Base-by-base conservation (phyloP, 1,284 basidiomycete genomes). In the Fomitopsis pinicola region DNA sequence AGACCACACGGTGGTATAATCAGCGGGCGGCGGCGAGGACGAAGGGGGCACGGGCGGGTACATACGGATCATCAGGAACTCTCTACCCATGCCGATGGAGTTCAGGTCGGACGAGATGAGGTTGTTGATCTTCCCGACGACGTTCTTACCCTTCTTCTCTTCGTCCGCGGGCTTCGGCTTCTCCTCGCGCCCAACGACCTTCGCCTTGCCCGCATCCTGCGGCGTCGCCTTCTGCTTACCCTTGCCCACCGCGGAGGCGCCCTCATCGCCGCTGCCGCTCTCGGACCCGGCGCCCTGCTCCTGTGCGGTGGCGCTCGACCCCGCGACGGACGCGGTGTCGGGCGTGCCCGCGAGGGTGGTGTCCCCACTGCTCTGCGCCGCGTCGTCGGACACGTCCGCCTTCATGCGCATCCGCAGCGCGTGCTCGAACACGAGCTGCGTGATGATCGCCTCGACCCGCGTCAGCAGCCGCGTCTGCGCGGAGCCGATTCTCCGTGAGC, bases 361-460 rank as follows among this genome's bases (percentile, higher is more conserved):
- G 5, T 55, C 60, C 0, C 58, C 57, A 22, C 22, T 22, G 33
- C 64, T 65, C 15, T 53, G 15, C 3, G 42, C 35, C 1, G 62
- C 33, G 7, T 42, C 50, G 9, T 59, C 55, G 3, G 55, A 38
- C 7, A 69, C 66, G 42, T 73, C 75, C 0, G 75, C 69, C 60
- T 77, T 78, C 73, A 86, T 77, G 28, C 84, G 77, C 28, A 86
- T 79, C 14, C 82, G 77, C 14, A 88, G 75, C 1, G 84, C 74
- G 60, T 85, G 84, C 62, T 84, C 80, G 69, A 86, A 85, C 4
- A 86, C 69, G 7, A 86, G 75, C 64, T 86, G 81, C 0, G 83
- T 85, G 53, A 86, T 68, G 64, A 87, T 74, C 0, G 78, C 79
- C 69, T 85, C 79, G 5, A 70, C 63, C 22, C 79, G 77, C 9